phyloP scores from a whole-genome alignment of 257 asterid species.

The Vinca minor region DNA sequence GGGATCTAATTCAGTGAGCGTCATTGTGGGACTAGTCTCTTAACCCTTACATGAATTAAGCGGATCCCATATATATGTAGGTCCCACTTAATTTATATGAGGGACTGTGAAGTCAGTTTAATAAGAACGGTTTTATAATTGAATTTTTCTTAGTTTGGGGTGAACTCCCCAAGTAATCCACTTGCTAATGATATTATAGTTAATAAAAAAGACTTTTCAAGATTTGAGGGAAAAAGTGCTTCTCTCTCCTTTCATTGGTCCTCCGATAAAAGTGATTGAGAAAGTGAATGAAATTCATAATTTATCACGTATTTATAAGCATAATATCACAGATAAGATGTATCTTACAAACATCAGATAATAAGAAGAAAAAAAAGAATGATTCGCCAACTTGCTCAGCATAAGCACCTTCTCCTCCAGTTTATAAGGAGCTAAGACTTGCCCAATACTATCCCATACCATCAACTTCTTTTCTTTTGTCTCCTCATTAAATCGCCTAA shows the following conservation, averaged over 20 bases:
- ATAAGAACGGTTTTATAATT: too few species aligned
- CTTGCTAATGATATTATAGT: constrained; percentile 34
- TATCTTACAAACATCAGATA: not conserved
- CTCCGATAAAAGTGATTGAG: too few species aligned
- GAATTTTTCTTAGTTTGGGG: too few species aligned
- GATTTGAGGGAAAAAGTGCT: constrained; percentile 14
- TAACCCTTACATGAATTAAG: too few species aligned
- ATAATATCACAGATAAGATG: constrained; percentile 24
- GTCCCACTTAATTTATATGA: too few species aligned
- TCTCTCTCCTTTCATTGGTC: constrained; percentile 10
- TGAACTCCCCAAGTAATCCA: constrained; percentile 33
- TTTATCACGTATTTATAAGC: too few species aligned
- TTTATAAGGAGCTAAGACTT: constrained; percentile 34
- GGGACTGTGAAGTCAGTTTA: too few species aligned
- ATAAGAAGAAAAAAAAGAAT: constrained; percentile 1
- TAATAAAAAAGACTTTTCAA: constrained; percentile 43
- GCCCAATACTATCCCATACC: constrained; percentile 26
- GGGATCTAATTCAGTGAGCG: constrained; percentile 64
- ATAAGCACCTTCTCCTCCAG: constrained; percentile 23
- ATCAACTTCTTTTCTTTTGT: constrained; percentile 17
- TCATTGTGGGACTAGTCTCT: too few species aligned
- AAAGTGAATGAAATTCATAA: too few species aligned
- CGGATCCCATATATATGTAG: too few species aligned
- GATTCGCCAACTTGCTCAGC: constrained; percentile 40
- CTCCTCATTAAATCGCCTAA: constrained; percentile 21